Percentiles rank a stretch among this genome's conserved stretches.
These are phyloP conservation scores for Hevea brasiliensis DNA, from an alignment of 345 rosid genomes.

Conservation along the genomic window DNA sequence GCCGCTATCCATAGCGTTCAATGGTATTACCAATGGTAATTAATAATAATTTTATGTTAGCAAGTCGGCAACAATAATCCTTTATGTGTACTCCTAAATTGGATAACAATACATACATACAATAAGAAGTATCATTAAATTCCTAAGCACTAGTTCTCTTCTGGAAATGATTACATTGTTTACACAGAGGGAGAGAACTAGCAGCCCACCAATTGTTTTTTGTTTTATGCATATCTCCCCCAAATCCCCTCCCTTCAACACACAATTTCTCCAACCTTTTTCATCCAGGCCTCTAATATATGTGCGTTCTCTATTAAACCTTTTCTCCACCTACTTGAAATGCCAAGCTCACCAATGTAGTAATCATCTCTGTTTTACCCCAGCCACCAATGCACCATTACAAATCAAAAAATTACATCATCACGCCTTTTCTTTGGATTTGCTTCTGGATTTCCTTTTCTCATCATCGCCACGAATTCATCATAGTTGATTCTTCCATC, in stretches of 20 bases:
- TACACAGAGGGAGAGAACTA: conserved; percentile 2
- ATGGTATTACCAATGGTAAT: no score
- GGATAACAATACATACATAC: conserved; percentile 4
- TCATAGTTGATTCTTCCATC: conserved; percentile 92
- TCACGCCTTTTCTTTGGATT: conserved; percentile 90
- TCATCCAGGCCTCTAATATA: background rate
- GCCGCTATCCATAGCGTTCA: no score
- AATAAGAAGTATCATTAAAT: background rate
- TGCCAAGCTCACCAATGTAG: background rate
- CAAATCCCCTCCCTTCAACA: background rate
- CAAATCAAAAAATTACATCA: conserved; percentile 15
- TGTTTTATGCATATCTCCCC: background rate
- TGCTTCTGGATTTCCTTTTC: conserved; percentile 84
- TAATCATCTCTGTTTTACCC: background rate
- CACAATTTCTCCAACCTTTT: background rate
- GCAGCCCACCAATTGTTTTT: background rate
- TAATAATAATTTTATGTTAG: background rate
- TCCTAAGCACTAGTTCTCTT: conserved; percentile 1
- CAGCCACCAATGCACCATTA: background rate
- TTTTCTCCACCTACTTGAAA: background rate
- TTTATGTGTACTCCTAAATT: conserved; percentile 3
- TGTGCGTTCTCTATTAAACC: background rate
- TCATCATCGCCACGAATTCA: conserved; percentile 97
- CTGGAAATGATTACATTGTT: background rate
- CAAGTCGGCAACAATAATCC: conserved; percentile 10